phyloP scores from a whole-genome alignment of 306 rosid species.

The Benincasa hispida region DNA sequence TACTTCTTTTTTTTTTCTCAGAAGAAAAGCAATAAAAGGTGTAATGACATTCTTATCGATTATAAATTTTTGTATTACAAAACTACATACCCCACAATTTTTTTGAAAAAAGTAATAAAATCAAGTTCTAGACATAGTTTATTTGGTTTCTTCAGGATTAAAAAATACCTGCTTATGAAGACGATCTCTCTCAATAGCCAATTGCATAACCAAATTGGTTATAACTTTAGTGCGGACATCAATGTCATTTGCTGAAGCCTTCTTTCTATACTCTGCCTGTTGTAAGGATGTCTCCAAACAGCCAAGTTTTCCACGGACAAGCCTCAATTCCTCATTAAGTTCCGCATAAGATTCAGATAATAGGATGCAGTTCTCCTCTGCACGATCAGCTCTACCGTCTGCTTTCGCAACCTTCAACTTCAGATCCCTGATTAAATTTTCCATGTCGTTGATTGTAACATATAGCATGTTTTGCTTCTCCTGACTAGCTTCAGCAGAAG shows the following conservation, averaged over 20 bases:
- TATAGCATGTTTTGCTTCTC: conserved; percentile 66
- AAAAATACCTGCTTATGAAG: conserved; percentile 70
- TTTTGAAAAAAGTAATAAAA: neutral
- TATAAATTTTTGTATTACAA: neutral
- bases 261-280: conserved; percentile 53
- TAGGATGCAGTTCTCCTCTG: conserved; percentile 58
- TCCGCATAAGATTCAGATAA: conserved; percentile 66
- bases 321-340: conserved; percentile 50
- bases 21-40: neutral
- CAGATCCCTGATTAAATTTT: conserved; percentile 56
- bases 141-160: neutral
- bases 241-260: conserved; percentile 59
- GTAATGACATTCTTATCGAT: neutral
- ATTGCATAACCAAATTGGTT: conserved; percentile 47
- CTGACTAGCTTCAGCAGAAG: conserved; percentile 76
- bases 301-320: conserved; percentile 46
- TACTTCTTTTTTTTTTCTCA: neutral
- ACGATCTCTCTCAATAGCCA: conserved; percentile 88
- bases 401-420: conserved; percentile 58
- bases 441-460: conserved; percentile 63
- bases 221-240: conserved; percentile 36
- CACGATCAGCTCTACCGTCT: conserved; percentile 57
- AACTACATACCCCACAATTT: neutral
- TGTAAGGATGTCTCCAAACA: conserved; percentile 58
- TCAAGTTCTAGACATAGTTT: neutral